These are phyloP conservation scores for Chytriomyces sp. DNA, from an alignment of 192 early-diverging fungal species.

Conservation along the genomic window DNA sequence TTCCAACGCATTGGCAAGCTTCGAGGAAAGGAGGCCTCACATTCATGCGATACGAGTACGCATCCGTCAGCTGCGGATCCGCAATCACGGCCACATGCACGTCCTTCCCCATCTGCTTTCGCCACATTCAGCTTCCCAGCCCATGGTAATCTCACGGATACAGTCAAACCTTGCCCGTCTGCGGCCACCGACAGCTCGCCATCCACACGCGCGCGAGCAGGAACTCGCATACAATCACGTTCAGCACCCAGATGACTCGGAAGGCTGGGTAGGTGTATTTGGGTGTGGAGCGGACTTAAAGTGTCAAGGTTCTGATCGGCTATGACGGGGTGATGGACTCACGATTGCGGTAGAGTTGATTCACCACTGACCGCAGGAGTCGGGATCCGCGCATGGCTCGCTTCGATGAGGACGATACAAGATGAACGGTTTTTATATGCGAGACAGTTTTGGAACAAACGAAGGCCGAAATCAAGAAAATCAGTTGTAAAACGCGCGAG, in stretches of 20 bases:
- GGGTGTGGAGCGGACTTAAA: background rate
- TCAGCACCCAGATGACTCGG: slow-evolving; percentile 44
- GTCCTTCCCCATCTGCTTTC: slow-evolving; percentile 13
- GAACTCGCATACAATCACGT: slow-evolving; percentile 47
- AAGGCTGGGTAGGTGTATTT: slow-evolving; percentile 28
- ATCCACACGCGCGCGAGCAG: slow-evolving; percentile 33
- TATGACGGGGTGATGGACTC: no score
- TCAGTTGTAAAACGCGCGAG: slow-evolving; percentile 91
- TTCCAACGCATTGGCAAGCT: background rate
- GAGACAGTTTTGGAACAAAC: background rate
- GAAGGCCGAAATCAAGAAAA: background rate
- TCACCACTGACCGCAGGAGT: background rate
- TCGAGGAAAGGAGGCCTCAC: background rate
- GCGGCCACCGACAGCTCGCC: slow-evolving; percentile 37
- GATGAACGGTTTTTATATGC: background rate
- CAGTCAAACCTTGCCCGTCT: slow-evolving; percentile 1
- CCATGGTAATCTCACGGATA: background rate
- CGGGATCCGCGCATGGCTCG: background rate
- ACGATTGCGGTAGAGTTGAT: background rate
- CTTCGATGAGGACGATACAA: no score
- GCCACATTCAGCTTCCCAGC: background rate
- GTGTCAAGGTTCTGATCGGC: background rate
- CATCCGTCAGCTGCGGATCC: slow-evolving; percentile 93
- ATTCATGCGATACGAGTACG: slow-evolving; percentile 77
- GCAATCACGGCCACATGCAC: slow-evolving; percentile 68